Percentiles rank a stretch among this genome's conserved stretches.
Conservation (phyloP, 208 protist species). For the Acanthamoeba lugdunensis region DNA sequence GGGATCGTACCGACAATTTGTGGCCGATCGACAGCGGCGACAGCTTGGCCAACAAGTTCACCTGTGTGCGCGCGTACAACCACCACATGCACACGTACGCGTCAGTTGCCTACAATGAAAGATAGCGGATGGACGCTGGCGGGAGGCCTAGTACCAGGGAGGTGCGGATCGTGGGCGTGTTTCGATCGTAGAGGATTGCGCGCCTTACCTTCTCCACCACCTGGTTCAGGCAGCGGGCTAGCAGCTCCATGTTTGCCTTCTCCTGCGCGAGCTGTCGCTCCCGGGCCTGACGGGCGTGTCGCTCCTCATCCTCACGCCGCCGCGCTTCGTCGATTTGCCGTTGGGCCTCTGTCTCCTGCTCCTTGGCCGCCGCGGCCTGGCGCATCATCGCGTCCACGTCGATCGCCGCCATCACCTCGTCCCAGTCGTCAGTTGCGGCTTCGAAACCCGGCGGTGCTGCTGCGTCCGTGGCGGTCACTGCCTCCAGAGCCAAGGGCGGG, state of each 20-base stretch:
- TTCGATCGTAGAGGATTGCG: neutral
- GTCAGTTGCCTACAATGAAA: too few species aligned
- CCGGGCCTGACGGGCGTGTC: neutral
- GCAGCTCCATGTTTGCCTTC: neutral
- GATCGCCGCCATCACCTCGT: neutral
- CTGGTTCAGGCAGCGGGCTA: neutral
- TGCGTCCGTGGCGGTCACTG: too few species aligned
- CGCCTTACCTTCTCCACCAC: neutral
- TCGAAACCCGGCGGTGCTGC: too few species aligned
- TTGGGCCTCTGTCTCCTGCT: neutral
- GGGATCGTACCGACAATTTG: neutral
- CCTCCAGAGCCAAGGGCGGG: too few species aligned
- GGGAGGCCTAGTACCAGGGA: neutral
- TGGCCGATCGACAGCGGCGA: neutral
- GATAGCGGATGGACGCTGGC: too few species aligned
- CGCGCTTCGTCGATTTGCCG: neutral
- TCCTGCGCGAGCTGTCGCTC: neutral
- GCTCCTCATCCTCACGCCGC: neutral
- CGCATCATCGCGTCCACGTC: neutral
- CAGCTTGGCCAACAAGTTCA: conserved; percentile 18
- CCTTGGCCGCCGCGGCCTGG: neutral
- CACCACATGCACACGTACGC: too few species aligned
- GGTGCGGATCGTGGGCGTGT: neutral
- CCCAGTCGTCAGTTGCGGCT: neutral
- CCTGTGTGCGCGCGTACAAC: neutral